Evolutionary conservation across 768 basidiomycete genomes (phyloP).

Genomic region (Rhizopogon roseolus): DNA sequence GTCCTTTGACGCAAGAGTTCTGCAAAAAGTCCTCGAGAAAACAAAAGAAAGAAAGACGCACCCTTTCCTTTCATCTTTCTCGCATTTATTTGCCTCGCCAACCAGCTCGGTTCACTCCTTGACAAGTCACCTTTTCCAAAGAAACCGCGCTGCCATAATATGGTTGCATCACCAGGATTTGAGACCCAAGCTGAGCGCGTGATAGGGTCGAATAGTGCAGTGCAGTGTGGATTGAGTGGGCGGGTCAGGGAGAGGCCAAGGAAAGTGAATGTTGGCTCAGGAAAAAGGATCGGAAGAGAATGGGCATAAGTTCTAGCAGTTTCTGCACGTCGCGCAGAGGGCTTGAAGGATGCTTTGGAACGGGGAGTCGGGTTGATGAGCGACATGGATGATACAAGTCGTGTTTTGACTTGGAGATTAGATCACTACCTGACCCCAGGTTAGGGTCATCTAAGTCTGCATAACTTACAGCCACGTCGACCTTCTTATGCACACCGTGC

Average conservation of each 20-base stretch:
- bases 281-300: conserved; percentile 61
- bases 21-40: not conserved
- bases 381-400: conserved; percentile 34
- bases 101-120: conserved; percentile 93
- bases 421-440: not conserved
- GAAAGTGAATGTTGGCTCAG: conserved; percentile 44
- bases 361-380: conserved; percentile 37
- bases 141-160: conserved; percentile 88
- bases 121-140: conserved; percentile 97
- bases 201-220: conserved; percentile 69
- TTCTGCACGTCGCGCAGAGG: conserved; percentile 50
- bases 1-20: conserved; percentile 34
- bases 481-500: no score
- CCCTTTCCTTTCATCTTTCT: conserved; percentile 52
- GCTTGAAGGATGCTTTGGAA: conserved; percentile 40
- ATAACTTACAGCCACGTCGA: no score
- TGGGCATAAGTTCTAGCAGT: conserved; percentile 66
- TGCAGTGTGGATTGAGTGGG: conserved; percentile 67
- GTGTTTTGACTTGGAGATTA: not conserved
- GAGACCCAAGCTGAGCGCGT: conserved; percentile 90
- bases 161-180: conserved; percentile 52
- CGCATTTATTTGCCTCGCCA: conserved; percentile 69
- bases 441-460: not conserved
- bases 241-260: conserved; percentile 56
- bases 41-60: conserved; percentile 19